A percentile compares a stretch with the other conserved stretches of the same genome.
These are phyloP conservation scores for Boletus rubropictus DNA, from an alignment of 768 basidiomycete species.

Conservation along the genomic window DNA sequence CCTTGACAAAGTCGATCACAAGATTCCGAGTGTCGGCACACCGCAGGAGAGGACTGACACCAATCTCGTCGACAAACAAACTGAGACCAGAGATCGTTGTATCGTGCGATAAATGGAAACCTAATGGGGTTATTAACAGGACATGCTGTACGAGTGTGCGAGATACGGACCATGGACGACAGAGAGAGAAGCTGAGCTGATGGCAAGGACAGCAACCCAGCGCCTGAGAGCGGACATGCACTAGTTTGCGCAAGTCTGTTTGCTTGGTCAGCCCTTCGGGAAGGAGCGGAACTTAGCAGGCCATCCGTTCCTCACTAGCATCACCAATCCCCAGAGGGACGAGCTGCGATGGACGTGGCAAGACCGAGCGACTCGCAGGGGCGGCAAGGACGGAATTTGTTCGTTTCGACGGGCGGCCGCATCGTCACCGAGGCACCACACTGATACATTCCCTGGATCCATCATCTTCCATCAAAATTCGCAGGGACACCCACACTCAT, in stretches of 20 bases:
- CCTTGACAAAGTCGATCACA: slow-evolving; percentile 34
- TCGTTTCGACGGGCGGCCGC: neutral
- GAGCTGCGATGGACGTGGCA: neutral
- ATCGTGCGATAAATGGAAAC: slow-evolving; percentile 53
- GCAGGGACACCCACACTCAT: neutral
- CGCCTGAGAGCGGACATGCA: slow-evolving; percentile 36
- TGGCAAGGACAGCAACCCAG: slow-evolving; percentile 45
- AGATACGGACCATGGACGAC: slow-evolving; percentile 47
- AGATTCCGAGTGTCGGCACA: neutral
- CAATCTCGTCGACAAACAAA: slow-evolving; percentile 39
- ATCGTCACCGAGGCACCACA: neutral
- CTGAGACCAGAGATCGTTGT: slow-evolving; percentile 47
- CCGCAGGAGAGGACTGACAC: slow-evolving; percentile 29
- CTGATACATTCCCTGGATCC: neutral
- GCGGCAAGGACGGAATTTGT: neutral
- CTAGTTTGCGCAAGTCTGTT: slow-evolving; percentile 17
- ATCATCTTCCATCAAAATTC: neutral
- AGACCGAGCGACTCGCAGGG: neutral
- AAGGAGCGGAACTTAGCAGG: too few species aligned
- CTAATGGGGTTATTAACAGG: slow-evolving; percentile 25
- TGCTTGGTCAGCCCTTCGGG: neutral
- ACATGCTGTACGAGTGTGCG: neutral
- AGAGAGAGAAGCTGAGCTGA: slow-evolving; percentile 44
- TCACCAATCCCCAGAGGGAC: neutral
- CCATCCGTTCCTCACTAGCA: too few species aligned